Base-by-base conservation (phyloP, 129 eudicot genomes). In the Ambrosia trifida region DNA sequence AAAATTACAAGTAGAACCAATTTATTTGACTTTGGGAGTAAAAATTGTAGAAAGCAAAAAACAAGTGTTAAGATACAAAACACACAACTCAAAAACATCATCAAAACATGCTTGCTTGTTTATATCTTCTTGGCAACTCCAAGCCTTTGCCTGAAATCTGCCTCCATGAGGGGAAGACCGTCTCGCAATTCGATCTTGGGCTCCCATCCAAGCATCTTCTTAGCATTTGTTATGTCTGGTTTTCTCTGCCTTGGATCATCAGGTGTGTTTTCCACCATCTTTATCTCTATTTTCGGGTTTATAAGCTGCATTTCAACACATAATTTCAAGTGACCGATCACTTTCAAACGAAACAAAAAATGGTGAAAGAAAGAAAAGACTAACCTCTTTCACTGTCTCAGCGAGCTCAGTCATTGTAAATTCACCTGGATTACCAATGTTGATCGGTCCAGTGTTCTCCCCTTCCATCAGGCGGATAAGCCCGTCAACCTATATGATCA, bases 391-490 rank as follows among this genome's bases (percentile, higher is more conserved):
- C 66, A 86, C 91, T 3, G 72, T 83, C 82, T 88, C 87, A 9
- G 96, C 96, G 28, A 88, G 91, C 75, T 89, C 96, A 80, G 84
- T 66, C 94, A 89, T 89, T n/a, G 96, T 89, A 57, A 89, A 89
- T 87, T 89, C 96, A 78, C 88, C 88, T n/a, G 96, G 96, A 62
- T 88, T 88, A 12, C 96, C 96, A 81, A 88, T 79, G 78, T 88
- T 88, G 71, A 88, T 83, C 13, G 96, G 96, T 18, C 96, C 96
- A 28, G 84, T 84, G 74, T 81, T 69, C 35, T 88, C 91, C 63
- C 91, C 91, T 83, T 83, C 87, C 96, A 85, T 88, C 51, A 85
- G 79, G 59, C 86, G 85, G 51, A 88, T 88, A 35, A 88, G 86
- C 56, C 95, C 90, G 77, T 85, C 88, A 69, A 89, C 96, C 96